Evolutionary conservation across 1,139 yeast species (phyloP).

Genomic region (Candida pseudoviswanathii): DNA sequence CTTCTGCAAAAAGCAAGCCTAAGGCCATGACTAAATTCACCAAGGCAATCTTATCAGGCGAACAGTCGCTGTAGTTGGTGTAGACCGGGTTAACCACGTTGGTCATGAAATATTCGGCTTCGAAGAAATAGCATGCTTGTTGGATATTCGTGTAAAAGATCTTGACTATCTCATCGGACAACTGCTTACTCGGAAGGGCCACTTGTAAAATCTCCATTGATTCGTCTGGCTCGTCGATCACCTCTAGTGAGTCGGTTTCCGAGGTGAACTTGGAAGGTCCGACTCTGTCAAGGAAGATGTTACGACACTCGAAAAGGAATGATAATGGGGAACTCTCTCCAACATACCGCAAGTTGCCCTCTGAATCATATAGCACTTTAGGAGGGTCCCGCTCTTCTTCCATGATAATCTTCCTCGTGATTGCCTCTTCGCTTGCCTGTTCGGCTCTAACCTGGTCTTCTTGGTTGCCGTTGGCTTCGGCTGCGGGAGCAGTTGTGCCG

Average conservation of each 20-base stretch:
- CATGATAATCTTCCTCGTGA: constrained; percentile 5
- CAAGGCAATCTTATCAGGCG: constrained; percentile 14
- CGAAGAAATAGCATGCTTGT: constrained; percentile 16
- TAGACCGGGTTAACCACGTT: constrained; percentile 14
- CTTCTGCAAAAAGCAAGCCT: constrained; percentile 17
- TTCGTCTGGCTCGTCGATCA: constrained; percentile 16
- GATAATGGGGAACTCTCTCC: constrained; percentile 30
- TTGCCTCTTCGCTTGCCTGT: constrained; percentile 12
- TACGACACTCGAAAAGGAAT: constrained; percentile 25
- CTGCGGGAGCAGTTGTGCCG: not conserved
- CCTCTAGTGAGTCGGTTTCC: constrained; percentile 11
- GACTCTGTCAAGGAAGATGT: constrained; percentile 19
- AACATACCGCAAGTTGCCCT: constrained; percentile 24
- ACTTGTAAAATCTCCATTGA: constrained; percentile 13
- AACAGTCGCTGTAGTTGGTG: constrained; percentile 11
- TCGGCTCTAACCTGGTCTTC: not conserved
- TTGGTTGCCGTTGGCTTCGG: not conserved
- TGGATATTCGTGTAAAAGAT: constrained; percentile 13
- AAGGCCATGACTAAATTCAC: constrained; percentile 16
- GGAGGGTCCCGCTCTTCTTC: constrained; percentile 9
- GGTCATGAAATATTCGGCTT: constrained; percentile 11
- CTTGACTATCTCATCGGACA: constrained; percentile 9
- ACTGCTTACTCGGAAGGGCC: constrained; percentile 13
- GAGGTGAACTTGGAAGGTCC: constrained; percentile 15
- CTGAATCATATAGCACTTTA: constrained; percentile 14